Conservation (phyloP, 768 basidiomycete species). For the Tricholoma hemisulphureum region DNA sequence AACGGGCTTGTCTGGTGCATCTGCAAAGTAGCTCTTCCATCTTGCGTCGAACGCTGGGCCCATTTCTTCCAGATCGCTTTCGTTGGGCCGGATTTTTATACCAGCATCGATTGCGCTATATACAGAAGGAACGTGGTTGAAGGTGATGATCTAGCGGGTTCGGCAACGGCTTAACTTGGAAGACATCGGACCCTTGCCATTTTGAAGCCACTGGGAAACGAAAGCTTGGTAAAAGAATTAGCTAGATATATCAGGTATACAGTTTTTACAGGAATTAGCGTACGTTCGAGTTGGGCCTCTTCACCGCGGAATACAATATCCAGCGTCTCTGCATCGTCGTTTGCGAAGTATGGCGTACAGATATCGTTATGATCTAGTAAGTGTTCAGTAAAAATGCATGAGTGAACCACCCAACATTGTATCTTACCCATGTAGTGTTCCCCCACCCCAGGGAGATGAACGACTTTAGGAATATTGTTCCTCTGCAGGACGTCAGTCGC, state of each 20-base stretch:
- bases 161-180: no score
- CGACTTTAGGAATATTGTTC: slow-evolving; percentile 45
- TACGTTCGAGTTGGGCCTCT: no score
- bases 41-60: slow-evolving; percentile 45
- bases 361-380: slow-evolving; percentile 42
- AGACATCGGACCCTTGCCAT: no score
- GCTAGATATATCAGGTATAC: no score
- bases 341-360: no score
- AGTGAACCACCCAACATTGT: not conserved
- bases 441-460: slow-evolving; percentile 78
- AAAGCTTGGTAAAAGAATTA: no score
- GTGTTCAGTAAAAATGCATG: not conserved
- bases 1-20: slow-evolving; percentile 56
- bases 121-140: not conserved
- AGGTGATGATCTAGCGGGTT: not conserved
- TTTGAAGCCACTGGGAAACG: no score
- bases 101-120: slow-evolving; percentile 53
- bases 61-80: slow-evolving; percentile 46
- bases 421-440: slow-evolving; percentile 57
- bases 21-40: slow-evolving; percentile 51
- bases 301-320: no score
- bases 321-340: no score
- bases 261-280: no score
- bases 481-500: slow-evolving; percentile 43
- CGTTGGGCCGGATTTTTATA: slow-evolving; percentile 53